Conservation (phyloP, 305 asterid genomes). For the Fraxinus ornus region DNA sequence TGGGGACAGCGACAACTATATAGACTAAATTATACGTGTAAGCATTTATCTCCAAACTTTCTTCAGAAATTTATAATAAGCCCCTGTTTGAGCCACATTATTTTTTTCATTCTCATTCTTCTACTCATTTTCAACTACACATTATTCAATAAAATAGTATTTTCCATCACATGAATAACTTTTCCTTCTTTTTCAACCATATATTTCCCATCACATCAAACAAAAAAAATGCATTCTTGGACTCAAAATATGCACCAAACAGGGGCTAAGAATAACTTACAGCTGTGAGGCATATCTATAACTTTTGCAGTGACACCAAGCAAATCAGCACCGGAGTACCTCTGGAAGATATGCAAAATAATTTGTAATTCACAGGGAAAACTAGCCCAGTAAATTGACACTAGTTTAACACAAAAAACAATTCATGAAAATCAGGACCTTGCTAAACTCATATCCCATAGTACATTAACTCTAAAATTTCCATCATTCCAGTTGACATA, state of each 20-base stretch:
- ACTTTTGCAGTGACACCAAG: slow-evolving; percentile 87
- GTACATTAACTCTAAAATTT: background rate
- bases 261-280: slow-evolving; percentile 39
- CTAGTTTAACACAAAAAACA: background rate
- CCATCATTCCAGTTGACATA: background rate
- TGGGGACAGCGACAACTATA: background rate
- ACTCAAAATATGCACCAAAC: no score
- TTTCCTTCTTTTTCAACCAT: no score
- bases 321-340: slow-evolving; percentile 80
- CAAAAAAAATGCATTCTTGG: no score
- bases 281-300: slow-evolving; percentile 79
- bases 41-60: background rate
- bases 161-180: no score
- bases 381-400: slow-evolving; percentile 8
- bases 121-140: no score
- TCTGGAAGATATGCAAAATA: slow-evolving; percentile 43
- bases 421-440: slow-evolving; percentile 1
- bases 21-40: background rate
- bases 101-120: no score
- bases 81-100: no score
- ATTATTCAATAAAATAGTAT: no score
- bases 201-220: no score
- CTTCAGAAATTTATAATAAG: background rate
- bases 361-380: slow-evolving; percentile 24
- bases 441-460: slow-evolving; percentile 5